Base-by-base conservation (phyloP, 352 stramenopile genomes). In the Phytophthora megakarya region DNA sequence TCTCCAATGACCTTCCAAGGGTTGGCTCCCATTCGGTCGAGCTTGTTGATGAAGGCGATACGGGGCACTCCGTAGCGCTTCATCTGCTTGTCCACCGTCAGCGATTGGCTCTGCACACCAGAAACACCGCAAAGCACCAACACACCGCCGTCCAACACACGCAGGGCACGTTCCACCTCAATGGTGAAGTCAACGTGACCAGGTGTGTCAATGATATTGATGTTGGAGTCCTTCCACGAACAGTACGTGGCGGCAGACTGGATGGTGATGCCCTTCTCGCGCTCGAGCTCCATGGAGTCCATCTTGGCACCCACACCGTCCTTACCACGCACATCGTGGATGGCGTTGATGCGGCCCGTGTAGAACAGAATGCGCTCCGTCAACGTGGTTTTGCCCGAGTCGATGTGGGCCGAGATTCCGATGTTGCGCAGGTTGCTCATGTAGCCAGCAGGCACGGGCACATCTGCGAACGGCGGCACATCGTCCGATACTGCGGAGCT, bases 141-240 rank as follows among this genome's bases (percentile, higher is more conserved):
- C 54, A 99, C 90, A 23, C 95, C 97, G 23, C 98, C 98, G 78
- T 99, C 98, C 26, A 99, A 76, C 40, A 99, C 98, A 48, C 98
- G 95, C 55, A 99, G 75, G 15, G 97, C 97, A 26, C 97, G 90
- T 80, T 99, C 97, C 32, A 96, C 89, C 78, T 99, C 98, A 72
- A 99, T 98, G 3, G 98, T 99, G 69, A 99, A 99, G 78, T 99
- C 98, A 32, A 99, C 97, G 87, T 99, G 98, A 63, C 98, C 98
- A 23, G 98, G 97, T 38, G 98, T 99, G 78, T 99, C 98, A 65
- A 99, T 99, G 73, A 99, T 99, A 79, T 99, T 99, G 63, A 99
- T 97, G 79, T 99, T 96, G 39, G 92, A 84, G 71, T 99, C 90
- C 67, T 98, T 98, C 91, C 92, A 98, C 54, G 72, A 79, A 70